Conservation (phyloP, 2,329 filamentous ascomycete species). For the Mycocentrospora acerina region DNA sequence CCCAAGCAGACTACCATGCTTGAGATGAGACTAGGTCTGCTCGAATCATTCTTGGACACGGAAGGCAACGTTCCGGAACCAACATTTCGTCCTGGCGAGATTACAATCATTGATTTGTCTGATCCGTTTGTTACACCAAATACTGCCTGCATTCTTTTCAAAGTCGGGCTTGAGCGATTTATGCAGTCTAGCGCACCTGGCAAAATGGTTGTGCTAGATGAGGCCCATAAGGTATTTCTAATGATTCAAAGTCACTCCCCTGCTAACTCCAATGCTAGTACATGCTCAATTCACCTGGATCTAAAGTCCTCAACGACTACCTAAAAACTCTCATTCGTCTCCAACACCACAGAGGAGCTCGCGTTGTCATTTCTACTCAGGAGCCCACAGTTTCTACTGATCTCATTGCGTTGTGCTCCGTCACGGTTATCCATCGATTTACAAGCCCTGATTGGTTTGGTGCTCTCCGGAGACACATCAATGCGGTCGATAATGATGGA, state of each 20-base stretch:
- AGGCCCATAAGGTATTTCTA: conserved; percentile 64
- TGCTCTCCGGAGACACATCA: conserved; percentile 48
- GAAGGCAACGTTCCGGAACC: conserved; percentile 10
- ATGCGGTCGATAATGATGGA: conserved; percentile 31
- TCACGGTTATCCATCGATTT: conserved; percentile 74
- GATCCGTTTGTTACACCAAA: conserved; percentile 69
- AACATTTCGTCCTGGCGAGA: conserved; percentile 46
- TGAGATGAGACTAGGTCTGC: conserved; percentile 59
- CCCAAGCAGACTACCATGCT: conserved; percentile 56
- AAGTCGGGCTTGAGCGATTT: conserved; percentile 69
- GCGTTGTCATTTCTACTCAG: conserved; percentile 73
- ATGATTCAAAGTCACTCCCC: too few relatives aligned
- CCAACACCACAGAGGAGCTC: conserved; percentile 68
- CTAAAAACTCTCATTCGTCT: conserved; percentile 66
- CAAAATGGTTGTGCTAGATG: conserved; percentile 69
- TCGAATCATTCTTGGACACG: conserved; percentile 64
- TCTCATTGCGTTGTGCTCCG: conserved; percentile 69
- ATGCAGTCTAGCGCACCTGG: conserved; percentile 51
- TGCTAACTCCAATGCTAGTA: conserved; percentile 53
- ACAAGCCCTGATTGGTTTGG: conserved; percentile 64
- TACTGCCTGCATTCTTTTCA: conserved; percentile 71
- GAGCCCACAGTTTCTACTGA: conserved; percentile 71
- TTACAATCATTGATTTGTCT: conserved; percentile 72
- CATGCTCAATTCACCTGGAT: conserved; percentile 57
- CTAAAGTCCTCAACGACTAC: conserved; percentile 62